A percentile compares a stretch with the other conserved stretches of the same genome.
Evolutionary conservation across 2,329 filamentous ascomycete genomes (phyloP).

Genomic region (Raffaelea arxii): DNA sequence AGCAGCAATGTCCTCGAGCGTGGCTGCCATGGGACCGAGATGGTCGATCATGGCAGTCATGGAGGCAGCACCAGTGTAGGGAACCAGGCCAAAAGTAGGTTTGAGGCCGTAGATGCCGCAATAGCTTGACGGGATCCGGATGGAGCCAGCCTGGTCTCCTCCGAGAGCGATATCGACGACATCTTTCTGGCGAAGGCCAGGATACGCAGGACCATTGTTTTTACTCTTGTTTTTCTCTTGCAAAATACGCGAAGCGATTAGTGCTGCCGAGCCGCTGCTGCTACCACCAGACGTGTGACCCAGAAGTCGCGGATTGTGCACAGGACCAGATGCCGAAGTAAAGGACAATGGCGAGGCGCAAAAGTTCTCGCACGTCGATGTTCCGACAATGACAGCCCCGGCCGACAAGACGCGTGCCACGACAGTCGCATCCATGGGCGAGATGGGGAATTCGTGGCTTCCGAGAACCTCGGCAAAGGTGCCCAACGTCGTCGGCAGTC

Average conservation of each 20-base stretch:
- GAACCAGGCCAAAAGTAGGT: conserved; percentile 36
- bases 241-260: conserved; percentile 16
- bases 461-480: conserved; percentile 30
- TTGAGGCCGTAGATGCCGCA: conserved; percentile 34
- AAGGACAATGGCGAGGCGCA: conserved; percentile 47
- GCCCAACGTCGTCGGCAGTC: conserved; percentile 45
- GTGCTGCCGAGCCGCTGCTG: conserved; percentile 56
- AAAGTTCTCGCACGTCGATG: conserved; percentile 59
- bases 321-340: conserved; percentile 65
- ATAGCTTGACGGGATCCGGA: conserved; percentile 47
- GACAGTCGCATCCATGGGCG: conserved; percentile 42
- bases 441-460: conserved; percentile 49
- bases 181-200: conserved; percentile 42
- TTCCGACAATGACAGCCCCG: conserved; percentile 61
- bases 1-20: conserved; percentile 29
- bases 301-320: conserved; percentile 61
- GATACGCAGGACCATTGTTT: conserved; percentile 38
- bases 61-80: conserved; percentile 36
- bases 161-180: conserved; percentile 35
- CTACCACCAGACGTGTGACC: conserved; percentile 68
- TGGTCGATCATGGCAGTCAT: conserved; percentile 33
- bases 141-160: conserved; percentile 62
- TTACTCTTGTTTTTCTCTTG: neutral
- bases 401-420: conserved; percentile 36
- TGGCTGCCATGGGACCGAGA: conserved; percentile 32